Evolutionary conservation across 2,329 filamentous ascomycete species (phyloP), one percentile per base, ranked within the genome.

Genomic region (Claviceps arundinis): DNA sequence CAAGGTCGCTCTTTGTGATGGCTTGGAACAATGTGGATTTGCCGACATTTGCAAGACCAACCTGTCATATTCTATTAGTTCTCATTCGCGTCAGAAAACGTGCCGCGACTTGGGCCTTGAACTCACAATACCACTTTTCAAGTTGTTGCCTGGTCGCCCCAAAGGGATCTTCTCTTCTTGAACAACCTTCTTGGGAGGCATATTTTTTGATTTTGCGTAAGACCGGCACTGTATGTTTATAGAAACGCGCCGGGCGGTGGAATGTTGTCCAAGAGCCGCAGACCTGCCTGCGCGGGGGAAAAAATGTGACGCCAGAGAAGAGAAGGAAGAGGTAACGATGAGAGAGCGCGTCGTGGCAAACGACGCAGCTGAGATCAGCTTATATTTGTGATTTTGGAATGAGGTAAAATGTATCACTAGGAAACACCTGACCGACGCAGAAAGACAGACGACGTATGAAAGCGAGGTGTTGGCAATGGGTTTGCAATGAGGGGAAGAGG

Each of bases 11-110:
- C 78, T 96, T 97, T 68, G 93, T 98, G 73, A 98, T 96, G 68
- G 93, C 89, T 78, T 98, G 94, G 82, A 98, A 98, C 64, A 98
- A 83, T 37, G 94, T 98, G 60, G 93, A 98, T 77, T 98, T 98
- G 72, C 93, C 93, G 63, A 98, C 94, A 72, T 98, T 98, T 71
- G 93, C 93, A 65, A 98, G 84, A 74, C 93, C 93, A 72, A 98
- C 89, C 89, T 95, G 65, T 48, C 51, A 26, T 16, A 1, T 24
- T 19, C 4, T 2, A 49, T 56, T 54, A 58, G 55, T 47, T 19
- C 37, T 16, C 9, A 22, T n/a, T 24, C 52, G 24, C 45, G 42
- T 50, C 40, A 51, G 46, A 53, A 50, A 9, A 34, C 22, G 13
- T 13, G 14, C n/a, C 8, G 48, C 26, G 48, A 30, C n/a, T 17